phyloP scores from a whole-genome alignment of 176 grass and related monocot genomes.

The Oropetium thomaeum region DNA sequence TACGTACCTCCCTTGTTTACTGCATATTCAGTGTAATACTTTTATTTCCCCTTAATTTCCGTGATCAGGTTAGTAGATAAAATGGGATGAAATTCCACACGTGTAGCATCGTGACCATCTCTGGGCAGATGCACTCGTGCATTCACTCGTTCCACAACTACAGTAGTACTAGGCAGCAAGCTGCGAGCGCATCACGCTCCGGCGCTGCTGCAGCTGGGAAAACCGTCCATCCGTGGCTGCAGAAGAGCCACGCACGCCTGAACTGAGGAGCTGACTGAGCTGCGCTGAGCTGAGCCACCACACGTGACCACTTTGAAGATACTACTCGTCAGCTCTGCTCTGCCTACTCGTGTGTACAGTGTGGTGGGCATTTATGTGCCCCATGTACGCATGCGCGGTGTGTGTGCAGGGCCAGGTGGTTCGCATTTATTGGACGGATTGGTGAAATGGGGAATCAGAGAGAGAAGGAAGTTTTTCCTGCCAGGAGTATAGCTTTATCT shows the following conservation, averaged over 20 bases:
- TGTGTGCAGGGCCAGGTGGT: constrained; percentile 37
- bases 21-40: no score
- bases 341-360: background rate
- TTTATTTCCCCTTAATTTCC: no score
- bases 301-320: constrained; percentile 15
- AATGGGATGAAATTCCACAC: background rate
- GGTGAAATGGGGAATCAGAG: background rate
- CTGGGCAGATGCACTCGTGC: background rate
- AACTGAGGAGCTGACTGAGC: background rate
- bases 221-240: background rate
- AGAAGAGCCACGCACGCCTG: no score
- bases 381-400: background rate
- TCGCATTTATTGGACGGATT: constrained; percentile 19
- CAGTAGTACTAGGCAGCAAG: no score
- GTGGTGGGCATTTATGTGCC: background rate
- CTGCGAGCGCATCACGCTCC: no score
- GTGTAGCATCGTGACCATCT: background rate
- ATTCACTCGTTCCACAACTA: background rate
- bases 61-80: no score
- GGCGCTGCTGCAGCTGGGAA: no score
- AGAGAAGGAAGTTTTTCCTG: background rate
- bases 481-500: no score
- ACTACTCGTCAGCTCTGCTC: background rate
- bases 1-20: no score
- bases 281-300: background rate